Evolutionary conservation across 2,329 filamentous ascomycete species (phyloP), one percentile per base, ranked within the genome.

Genomic region (Sarocladiaceae sp.): DNA sequence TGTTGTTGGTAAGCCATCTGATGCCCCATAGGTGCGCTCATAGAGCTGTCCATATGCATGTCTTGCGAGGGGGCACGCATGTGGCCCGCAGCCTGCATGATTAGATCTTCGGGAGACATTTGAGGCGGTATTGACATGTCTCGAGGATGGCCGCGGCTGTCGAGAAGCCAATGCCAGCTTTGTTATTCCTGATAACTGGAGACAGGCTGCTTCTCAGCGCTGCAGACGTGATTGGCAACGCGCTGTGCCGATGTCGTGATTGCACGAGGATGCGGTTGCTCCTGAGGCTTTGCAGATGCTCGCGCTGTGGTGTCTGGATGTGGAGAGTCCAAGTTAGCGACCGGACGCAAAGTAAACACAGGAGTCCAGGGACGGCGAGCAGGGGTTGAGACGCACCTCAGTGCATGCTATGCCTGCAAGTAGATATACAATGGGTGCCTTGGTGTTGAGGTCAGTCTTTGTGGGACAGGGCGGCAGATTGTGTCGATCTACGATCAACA

Each of bases 171-270:
- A 6, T 47, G 46, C 16, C 31, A 26, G 20, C 31, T 21, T 16
- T 45, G 55, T 20, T 27, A 31, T 41, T 37, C 31, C 7, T 37
- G 35, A 13, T 32, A 33, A 41, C 44, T 19, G 5, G 40, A 4
- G 27, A 43, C 13, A 5, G 26, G 6, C 5, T 33, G 16, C 18
- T 43, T 51, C 48, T 73, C 68, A 35, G 60, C 55, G 48, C 73
- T 72, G 46, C 54, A 57, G 16, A 62, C 60, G 44, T 71, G 71
- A 27, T 79, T 76, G 48, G 76, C 62, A 47, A 64, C 65, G 59
- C 75, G 78, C 53, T 76, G 74, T 43, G 76, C 68, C 11, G 76
- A 79, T 18, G 74, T 69, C 21, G 75, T 79, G 24, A 75, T 79
- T 43, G 69, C 76, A 53, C 72, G 68, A 41, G 75, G 79, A 47